Base-by-base conservation (phyloP, 2,329 filamentous ascomycete genomes). In the Thielaviopsis musarum region DNA sequence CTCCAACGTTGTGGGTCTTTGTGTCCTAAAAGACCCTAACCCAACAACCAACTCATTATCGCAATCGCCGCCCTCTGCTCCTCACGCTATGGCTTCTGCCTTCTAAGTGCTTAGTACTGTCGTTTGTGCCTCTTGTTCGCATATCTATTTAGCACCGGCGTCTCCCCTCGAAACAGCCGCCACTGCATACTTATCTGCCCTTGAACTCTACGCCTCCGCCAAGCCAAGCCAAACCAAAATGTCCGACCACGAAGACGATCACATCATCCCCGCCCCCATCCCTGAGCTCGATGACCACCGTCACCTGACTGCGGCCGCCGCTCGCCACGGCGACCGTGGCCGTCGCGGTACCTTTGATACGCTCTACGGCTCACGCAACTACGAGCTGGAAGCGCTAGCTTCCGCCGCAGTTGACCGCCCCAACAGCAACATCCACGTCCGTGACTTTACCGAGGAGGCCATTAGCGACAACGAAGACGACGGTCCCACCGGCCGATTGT, bases 221-320 rank as follows among this genome's bases (percentile, higher is more conserved):
- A 26, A 26, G 6, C 17, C 41, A 30, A 17, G 51, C 72, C 78
- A 74, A 74, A 68, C 72, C 78, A 74, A 74, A 68, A 81, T 94
- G 90, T 79, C 81, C 62, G 80, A 84, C 68, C 78, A 79, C 68
- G 81, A 83, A 62, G 84, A 84, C 56, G 71, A 79, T 59, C 78
- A 82, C 66, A 79, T 80, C 66, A 80, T 83, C 66, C 89, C 85
- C 71, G 84, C 85, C 60, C 86, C 87, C 15, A 81, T 90, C 62
- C 84, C 85, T 63, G 85, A 91, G 69, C 79, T 96, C 54, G 89
- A 96, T 69, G 90, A 96, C 69, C 91, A 96, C 73, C 86, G 89
- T 61, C 76, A 83, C 67, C 85, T 87, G 67, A 71, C 77, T 4
- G 71, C 77, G 24, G 79, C 83, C 45, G 71, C 83, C 24, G 83